Percentiles rank a stretch among this genome's conserved stretches.
These are phyloP conservation scores for Roridomyces roridus DNA, from an alignment of 768 basidiomycete species.

Conservation along the genomic window DNA sequence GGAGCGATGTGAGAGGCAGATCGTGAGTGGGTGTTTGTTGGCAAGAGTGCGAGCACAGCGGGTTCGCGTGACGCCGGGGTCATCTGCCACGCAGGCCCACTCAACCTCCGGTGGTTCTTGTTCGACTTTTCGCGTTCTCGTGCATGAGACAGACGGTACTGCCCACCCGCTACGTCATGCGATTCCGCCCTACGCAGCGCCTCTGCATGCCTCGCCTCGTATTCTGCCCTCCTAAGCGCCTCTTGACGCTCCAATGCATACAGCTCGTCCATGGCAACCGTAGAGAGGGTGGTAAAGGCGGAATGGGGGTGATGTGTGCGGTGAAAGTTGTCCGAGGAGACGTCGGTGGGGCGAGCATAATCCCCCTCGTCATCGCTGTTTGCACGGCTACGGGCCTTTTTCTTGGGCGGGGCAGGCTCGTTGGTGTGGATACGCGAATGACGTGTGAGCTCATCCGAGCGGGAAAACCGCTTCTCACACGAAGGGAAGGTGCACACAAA, in stretches of 20 bases:
- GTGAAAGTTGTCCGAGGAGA: constrained; percentile 31
- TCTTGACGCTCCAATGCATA: constrained; percentile 89
- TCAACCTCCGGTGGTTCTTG: constrained; percentile 51
- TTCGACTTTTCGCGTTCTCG: constrained; percentile 31
- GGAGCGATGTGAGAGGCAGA: constrained; percentile 49
- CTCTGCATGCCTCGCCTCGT: constrained; percentile 78
- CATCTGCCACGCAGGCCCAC: constrained; percentile 64
- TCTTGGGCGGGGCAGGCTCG: constrained; percentile 57
- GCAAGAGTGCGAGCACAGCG: constrained; percentile 23
- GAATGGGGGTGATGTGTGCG: constrained; percentile 37
- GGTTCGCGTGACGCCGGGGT: constrained; percentile 44
- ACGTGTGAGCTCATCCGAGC: constrained; percentile 97
- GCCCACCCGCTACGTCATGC: constrained; percentile 1
- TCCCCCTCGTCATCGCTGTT: constrained; percentile 85
- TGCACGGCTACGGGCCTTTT: constrained; percentile 79
- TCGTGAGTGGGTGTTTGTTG: constrained; percentile 36
- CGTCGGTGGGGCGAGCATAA: constrained; percentile 45
- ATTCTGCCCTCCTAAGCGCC: constrained; percentile 84
- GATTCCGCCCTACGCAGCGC: constrained; percentile 69
- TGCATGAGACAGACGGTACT: constrained; percentile 23
- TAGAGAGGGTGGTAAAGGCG: constrained; percentile 73
- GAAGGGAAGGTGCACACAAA: constrained; percentile 89
- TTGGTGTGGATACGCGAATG: constrained; percentile 93
- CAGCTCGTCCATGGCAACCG: constrained; percentile 86
- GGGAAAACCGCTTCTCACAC: constrained; percentile 98